These are phyloP conservation scores for Eimeria sp. DNA, from an alignment of 169 alveolate genomes.

Conservation along the genomic window DNA sequence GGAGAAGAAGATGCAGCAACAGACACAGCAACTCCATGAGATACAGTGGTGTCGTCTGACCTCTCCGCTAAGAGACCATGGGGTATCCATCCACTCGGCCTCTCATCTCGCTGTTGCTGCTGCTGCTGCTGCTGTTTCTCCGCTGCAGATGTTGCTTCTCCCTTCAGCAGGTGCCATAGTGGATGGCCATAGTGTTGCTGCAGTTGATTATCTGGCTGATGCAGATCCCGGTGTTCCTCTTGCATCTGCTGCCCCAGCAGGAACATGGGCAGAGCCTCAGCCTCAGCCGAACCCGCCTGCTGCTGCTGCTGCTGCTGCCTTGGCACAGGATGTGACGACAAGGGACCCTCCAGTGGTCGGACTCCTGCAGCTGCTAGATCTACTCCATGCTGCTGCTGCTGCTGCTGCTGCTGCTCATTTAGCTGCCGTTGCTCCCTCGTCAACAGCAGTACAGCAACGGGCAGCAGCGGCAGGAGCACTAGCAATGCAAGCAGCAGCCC, in stretches of 20 bases:
- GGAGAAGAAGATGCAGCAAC: constrained; percentile 10
- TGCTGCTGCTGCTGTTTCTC: constrained; percentile 12
- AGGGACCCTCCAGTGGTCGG: constrained; percentile 62
- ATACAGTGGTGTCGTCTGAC: background rate
- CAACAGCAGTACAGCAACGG: constrained; percentile 72
- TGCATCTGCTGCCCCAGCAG: constrained; percentile 35
- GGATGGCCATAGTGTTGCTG: constrained; percentile 51
- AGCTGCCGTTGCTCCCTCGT: constrained; percentile 72
- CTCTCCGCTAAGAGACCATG: constrained; percentile 11
- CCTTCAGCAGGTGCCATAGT: constrained; percentile 62
- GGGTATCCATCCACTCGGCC: background rate
- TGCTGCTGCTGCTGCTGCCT: constrained; percentile 59
- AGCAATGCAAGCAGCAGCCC: constrained; percentile 64
- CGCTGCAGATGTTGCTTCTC: background rate
- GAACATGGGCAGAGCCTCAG: constrained; percentile 32
- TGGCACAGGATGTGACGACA: constrained; percentile 23
- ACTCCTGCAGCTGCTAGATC: constrained; percentile 72
- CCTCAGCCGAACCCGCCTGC: constrained; percentile 12
- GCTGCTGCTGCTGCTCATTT: constrained; percentile 67
- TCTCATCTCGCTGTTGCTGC: constrained; percentile 35
- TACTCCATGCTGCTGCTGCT: constrained; percentile 46
- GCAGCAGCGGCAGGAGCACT: constrained; percentile 72
- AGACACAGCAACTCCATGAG: background rate
- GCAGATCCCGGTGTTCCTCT: constrained; percentile 67
- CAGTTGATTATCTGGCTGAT: constrained; percentile 39